Base-by-base conservation (phyloP, 139 green algal genomes). In the Pycnococcus provasolii region DNA sequence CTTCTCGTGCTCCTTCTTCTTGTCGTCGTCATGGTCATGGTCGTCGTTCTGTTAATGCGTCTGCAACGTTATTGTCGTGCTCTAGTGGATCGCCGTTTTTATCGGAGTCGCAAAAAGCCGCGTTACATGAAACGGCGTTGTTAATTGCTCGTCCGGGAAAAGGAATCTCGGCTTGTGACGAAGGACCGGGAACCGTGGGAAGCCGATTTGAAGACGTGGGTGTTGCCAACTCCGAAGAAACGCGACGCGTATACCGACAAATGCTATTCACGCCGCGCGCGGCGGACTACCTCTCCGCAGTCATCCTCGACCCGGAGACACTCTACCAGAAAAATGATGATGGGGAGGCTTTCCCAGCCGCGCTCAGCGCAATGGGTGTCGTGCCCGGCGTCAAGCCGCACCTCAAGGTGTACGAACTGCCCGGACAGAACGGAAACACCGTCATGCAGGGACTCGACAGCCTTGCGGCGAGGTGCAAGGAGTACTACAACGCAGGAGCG, bases 291-390 rank as follows among this genome's bases (percentile, higher is more conserved):
- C 65, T 86, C 15, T 78, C n/a, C 45, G 80, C 74, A 1, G 77
- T 73, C 40, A 83, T 86, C 68, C 66, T 86, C 1, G 79, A 83
- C 60, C 69, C 71, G 45, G 79, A 85, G 76, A 85, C 79, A 8
- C 43, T 85, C 15, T 82, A 78, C 62, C 79, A 85, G 76, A 26
- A 26, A 26, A 71, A 45, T n/a, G 72, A 40, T 5, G 58, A 71
- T 3, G 76, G 68, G 42, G 61, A 60, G 11, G 59, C 78, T 3
- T 83, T 80, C 68, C 73, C 77, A 1, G 61, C 78, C 50, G 65
- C 61, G 42, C 61, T 83, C 47, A 79, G 60, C 40, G 61, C 75
- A 51, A 59, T 79, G 6, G 73, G 77, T n/a, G 26, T 83, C 63
- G 61, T 80, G 51, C 77, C 77, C 6, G 77, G 77, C 11, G 72